Evolutionary conservation across 202 grass and related monocot species (phyloP), one percentile per base, ranked within the genome.

Genomic region (Setaria italica): DNA sequence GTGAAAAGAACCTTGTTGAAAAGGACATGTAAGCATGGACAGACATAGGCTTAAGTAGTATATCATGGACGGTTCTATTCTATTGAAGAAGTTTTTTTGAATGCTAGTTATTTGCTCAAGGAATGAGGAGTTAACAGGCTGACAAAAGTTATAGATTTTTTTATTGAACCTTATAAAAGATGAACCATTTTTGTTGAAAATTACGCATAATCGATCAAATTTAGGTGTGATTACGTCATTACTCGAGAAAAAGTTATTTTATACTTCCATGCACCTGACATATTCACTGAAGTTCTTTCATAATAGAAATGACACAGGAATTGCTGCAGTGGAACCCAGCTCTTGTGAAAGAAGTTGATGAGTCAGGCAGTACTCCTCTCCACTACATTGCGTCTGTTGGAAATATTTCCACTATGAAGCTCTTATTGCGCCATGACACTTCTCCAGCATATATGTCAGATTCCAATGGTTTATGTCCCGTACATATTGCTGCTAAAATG

Each of bases 401-500:
- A 34, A 82, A 89, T 29, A 14, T 72, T 69, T 79, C 79, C 0
- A 35, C 48, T 19, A 34, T 93, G 78, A 79, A 87, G 60, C 57
- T 80, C 29, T 81, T 95, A 80, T 34, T 95, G 75, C 42, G 72
- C 63, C 57, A 42, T 21, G 65, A 95, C 78, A 84, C 48, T 42
- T 90, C 93, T 82, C 10, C 72, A 80, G 93, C 90, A 57, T 95
- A 92, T 62, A 62, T 54, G 14, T 2, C 66, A 6, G 90, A 92
- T 83, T 86, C 85, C 68, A 84, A 77, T 70, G 90, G 93, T 33
- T 85, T 85, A 68, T 95, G 78, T 89, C 93, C 93, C 67, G 66
- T 95, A 41, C 88, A 95, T 79, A 56, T 95, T 83, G 90, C 93
- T 50, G 88, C 82, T 51, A 79, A 77, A 33, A 73, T 77, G 72